A percentile compares a stretch with the other conserved stretches of the same genome.
Evolutionary conservation across 768 basidiomycete genomes (phyloP).

Genomic region (Pleurotus citrinopileatus): DNA sequence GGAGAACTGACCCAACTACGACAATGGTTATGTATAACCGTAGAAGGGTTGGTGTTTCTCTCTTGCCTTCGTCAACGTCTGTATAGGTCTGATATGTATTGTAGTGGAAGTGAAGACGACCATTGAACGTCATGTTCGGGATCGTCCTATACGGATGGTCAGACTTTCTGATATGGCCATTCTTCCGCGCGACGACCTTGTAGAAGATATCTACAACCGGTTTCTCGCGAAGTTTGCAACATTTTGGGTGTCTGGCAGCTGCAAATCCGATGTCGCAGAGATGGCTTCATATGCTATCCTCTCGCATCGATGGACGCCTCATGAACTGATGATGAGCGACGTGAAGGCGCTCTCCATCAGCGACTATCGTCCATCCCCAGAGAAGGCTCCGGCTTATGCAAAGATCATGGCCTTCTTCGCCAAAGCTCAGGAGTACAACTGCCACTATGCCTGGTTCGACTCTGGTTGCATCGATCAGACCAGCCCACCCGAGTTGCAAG

Average conservation of each 20-base stretch:
- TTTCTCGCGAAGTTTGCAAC: neutral
- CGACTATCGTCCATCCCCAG: neutral
- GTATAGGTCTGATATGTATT: no score
- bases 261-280: neutral
- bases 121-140: neutral
- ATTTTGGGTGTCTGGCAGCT: neutral
- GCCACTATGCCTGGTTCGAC: neutral
- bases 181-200: neutral
- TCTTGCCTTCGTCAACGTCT: no score
- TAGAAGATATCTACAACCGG: neutral
- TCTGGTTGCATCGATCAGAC: neutral
- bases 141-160: neutral
- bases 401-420: neutral
- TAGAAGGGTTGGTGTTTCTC: no score
- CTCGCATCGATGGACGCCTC: neutral
- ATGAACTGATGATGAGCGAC: neutral
- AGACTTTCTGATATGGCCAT: neutral
- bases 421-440: neutral
- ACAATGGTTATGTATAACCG: no score
- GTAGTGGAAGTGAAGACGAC: neutral
- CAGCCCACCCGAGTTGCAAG: neutral
- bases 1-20: no score
- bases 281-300: neutral
- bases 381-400: neutral
- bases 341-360: neutral